These are phyloP conservation scores for Rachicladosporium sp. DNA, from an alignment of 2,329 filamentous ascomycete species.

Conservation along the genomic window DNA sequence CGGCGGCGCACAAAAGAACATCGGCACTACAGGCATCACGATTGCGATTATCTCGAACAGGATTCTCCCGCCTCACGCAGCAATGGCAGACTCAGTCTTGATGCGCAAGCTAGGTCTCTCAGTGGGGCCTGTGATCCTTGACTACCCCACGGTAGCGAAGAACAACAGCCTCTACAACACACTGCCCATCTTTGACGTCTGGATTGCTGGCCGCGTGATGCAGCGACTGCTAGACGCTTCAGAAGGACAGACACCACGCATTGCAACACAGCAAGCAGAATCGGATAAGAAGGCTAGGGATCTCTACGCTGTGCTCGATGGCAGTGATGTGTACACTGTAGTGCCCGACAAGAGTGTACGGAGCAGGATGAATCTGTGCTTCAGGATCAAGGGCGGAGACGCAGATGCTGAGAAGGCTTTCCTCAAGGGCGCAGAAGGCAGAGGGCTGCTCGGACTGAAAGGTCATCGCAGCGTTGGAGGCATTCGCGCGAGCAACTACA, in stretches of 20 bases:
- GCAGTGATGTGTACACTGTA: conserved; percentile 60
- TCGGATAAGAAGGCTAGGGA: conserved; percentile 61
- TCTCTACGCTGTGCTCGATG: conserved; percentile 69
- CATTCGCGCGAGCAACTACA: conserved; percentile 81
- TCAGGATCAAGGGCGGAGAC: conserved; percentile 56
- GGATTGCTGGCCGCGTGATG: conserved; percentile 80
- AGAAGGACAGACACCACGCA: conserved; percentile 44
- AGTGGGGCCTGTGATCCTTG: conserved; percentile 67
- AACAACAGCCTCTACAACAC: conserved; percentile 97
- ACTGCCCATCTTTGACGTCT: conserved; percentile 87
- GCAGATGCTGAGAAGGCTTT: conserved; percentile 65
- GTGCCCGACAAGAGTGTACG: conserved; percentile 64
- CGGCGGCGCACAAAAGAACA: conserved; percentile 87
- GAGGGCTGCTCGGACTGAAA: conserved; percentile 67
- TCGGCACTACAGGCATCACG: conserved; percentile 75
- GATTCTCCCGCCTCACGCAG: conserved; percentile 55
- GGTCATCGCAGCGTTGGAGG: conserved; percentile 80
- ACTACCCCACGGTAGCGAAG: conserved; percentile 76
- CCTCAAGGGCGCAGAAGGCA: conserved; percentile 55
- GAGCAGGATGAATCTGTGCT: conserved; percentile 93
- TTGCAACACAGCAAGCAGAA: conserved; percentile 63
- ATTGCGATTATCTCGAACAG: conserved; percentile 74
- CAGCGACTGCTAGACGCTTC: conserved; percentile 49
- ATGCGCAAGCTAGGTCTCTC: conserved; percentile 65
- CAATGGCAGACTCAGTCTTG: conserved; percentile 55